Conservation (phyloP, 148 eudicot species). For the Arctostaphylos glauca region DNA sequence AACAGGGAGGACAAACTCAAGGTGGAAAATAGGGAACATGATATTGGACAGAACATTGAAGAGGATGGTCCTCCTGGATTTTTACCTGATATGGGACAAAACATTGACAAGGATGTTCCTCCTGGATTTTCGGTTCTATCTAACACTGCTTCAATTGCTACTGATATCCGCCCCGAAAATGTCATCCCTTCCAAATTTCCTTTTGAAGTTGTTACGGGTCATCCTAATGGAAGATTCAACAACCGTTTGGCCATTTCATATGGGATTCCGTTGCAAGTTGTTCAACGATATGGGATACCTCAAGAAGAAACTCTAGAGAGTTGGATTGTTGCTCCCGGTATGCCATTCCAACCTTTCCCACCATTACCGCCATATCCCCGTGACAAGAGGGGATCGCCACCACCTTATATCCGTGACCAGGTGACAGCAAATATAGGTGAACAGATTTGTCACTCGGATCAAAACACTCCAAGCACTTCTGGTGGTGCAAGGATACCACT, state of each 20-base stretch:
- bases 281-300: conserved; percentile 57
- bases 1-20: conserved; percentile 11
- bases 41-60: conserved; percentile 17
- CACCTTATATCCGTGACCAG: conserved; percentile 17
- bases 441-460: conserved; percentile 20
- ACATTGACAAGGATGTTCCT: conserved; percentile 19
- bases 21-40: conserved; percentile 20
- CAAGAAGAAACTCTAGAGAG: conserved; percentile 31
- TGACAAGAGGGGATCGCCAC: conserved; percentile 16
- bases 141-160: conserved; percentile 22
- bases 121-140: conserved; percentile 37
- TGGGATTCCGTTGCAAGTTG: conserved; percentile 57
- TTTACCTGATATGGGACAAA: conserved; percentile 17
- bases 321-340: conserved; percentile 73
- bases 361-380: conserved; percentile 69
- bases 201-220: conserved; percentile 35
- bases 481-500: conserved; percentile 18
- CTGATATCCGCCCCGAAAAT: neutral
- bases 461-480: conserved; percentile 42
- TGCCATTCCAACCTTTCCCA: conserved; percentile 80
- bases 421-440: conserved; percentile 18
- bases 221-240: conserved; percentile 49
- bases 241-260: conserved; percentile 55
- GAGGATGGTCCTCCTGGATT: conserved; percentile 47
- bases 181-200: conserved; percentile 20